Conservation (phyloP, 2,329 filamentous ascomycete genomes). For the Hypoxylon sp. region DNA sequence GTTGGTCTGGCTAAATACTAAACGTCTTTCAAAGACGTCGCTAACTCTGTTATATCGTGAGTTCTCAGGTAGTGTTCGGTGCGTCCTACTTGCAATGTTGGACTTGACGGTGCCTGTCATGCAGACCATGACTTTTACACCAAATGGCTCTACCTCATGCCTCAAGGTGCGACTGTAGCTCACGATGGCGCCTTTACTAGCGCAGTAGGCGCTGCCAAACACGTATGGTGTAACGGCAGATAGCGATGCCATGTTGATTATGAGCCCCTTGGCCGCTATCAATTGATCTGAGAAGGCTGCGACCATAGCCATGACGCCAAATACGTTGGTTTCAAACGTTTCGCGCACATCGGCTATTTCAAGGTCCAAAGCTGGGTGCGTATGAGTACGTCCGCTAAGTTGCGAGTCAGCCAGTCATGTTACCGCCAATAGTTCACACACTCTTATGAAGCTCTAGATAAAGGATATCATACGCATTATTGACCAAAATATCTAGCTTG, state of each 20-base stretch:
- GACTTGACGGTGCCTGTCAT: slow-evolving; percentile 66
- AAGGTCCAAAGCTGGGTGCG: slow-evolving; percentile 62
- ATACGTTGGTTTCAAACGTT: slow-evolving; percentile 69
- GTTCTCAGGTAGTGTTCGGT: slow-evolving; percentile 6
- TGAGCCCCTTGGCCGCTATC: slow-evolving; percentile 63
- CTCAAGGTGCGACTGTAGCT: slow-evolving; percentile 66
- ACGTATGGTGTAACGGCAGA: slow-evolving; percentile 64
- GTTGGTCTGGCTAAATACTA: slow-evolving; percentile 8
- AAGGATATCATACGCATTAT: slow-evolving; percentile 63
- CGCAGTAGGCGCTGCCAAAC: slow-evolving; percentile 65
- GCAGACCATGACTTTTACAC: slow-evolving; percentile 68
- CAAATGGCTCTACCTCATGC: slow-evolving; percentile 65
- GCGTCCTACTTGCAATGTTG: slow-evolving; percentile 55
- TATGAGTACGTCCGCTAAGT: slow-evolving; percentile 8
- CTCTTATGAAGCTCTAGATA: neutral
- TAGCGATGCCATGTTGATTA: slow-evolving; percentile 67
- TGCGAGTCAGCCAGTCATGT: neutral
- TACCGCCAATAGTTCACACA: neutral
- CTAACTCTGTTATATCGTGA: slow-evolving; percentile 60
- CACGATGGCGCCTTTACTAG: slow-evolving; percentile 66
- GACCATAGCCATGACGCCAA: slow-evolving; percentile 68
- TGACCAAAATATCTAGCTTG: slow-evolving; percentile 68
- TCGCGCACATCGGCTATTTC: slow-evolving; percentile 65
- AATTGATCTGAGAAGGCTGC: slow-evolving; percentile 63
- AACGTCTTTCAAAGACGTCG: slow-evolving; percentile 60